Evolutionary conservation across 2,329 filamentous ascomycete genomes (phyloP), one percentile per base, ranked within the genome.

Genomic region (Xylaria polymorpha): DNA sequence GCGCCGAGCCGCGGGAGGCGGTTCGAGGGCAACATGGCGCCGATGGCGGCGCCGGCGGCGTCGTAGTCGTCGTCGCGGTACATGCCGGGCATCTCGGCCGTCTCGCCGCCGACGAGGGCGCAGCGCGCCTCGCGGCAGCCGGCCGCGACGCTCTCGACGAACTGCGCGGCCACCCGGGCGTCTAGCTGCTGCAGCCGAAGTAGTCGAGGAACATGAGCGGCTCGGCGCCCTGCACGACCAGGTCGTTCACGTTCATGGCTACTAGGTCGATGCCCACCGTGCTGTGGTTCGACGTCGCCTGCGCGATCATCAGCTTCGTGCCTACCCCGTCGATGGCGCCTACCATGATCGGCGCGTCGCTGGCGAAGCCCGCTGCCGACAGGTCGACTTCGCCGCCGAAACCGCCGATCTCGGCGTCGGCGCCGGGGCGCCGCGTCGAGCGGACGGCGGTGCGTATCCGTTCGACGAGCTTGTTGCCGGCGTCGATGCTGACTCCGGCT

Each of bases 221-320:
- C 74, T 96, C 93, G 14, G 96, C 96, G 64, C 96, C 96, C 83
- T 98, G 94, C 9, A 98, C 96, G 61, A 99, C 91, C 0, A 99
- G 87, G 78, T 99, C 96, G 81, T 99, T 99, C 79, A 98, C 96
- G 80, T 98, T 98, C 95, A 98, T 98, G 74, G 96, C 96, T 4
- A 99, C 96, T 43, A 99, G 88, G 79, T 99, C 96, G 75, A 99
- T 94, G 69, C 96, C 96, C 12, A 99, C 95, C 3, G 94, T 97
- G 80, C 95, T 91, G 82, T 98, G 96, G 82, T 97, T 94, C 75
- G 90, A 87, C 84, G 97, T 92, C 14, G 90, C 88, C 79, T 98
- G 95, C 0, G 96, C 96, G 77, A 99, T 93, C 86, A 97, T 97
- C 75, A 98, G 91, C 84, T 98, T 98, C 58, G 95, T 98, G 68